Evolutionary conservation across 202 grass and related monocot genomes (phyloP), one percentile per base, ranked within the genome.

Genomic region (Saccharum hybrid): DNA sequence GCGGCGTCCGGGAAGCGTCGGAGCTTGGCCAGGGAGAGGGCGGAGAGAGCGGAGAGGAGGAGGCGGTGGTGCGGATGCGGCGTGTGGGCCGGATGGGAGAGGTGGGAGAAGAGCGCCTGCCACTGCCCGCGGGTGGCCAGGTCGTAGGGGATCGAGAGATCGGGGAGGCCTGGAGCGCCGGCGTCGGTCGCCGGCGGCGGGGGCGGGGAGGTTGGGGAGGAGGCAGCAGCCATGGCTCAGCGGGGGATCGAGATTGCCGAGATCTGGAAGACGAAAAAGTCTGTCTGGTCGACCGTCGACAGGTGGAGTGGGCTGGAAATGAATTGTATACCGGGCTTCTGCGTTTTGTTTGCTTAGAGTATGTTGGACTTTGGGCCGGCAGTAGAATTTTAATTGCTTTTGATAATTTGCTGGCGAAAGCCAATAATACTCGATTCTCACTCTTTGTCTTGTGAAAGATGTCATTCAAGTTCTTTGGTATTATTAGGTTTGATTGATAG

Each of bases 21-120:
- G 78, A 95, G 83, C 85, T 98, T 98, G 86, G 87, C 88, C 66
- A 96, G 93, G 33, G 91, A 83, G 39, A 98, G 96, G n/a, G 87
- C 83, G 42, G 93, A 94, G 78, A 98, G 89, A 31, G 96, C 82
- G 4, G 87, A 87, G 42, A 91, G 74, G 61, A 93, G 87, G 87
- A 95, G 90, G 71, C 88, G 89, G 72, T 93, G 87, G 71, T 93
- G 94, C 14, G 90, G 94, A 46, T 78, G 88, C 21, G 79, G 62
- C 16, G 77, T 5, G 75, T 79, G 66, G 70, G 86, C 45, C 16
- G 90, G 92, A 19, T 78, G 84, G 67, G 89, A 79, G 45, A 95
- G 89, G 49, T 89, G 83, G 77, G 88, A 63, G 22, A 90, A 67
- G 34, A 94, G 86, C 16, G 92, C 82, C 62, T 91, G 87, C 92